phyloP scores from a whole-genome alignment of 495 filamentous ascomycete genomes.

The Tuber umbilicatum region DNA sequence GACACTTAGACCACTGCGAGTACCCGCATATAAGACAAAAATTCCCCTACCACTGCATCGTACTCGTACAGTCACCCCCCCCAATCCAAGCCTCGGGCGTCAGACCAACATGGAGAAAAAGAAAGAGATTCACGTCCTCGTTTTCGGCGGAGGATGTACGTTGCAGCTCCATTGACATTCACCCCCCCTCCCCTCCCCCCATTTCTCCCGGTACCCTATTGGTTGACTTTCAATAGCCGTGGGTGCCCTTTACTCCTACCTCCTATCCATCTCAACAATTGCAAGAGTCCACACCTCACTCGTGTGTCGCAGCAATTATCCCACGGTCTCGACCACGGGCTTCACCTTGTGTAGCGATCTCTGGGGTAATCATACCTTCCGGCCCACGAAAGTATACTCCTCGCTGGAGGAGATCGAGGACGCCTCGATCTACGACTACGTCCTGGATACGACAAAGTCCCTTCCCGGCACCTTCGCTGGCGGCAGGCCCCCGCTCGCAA shows the following conservation, averaged over 20 bases:
- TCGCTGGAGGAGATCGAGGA: constrained; percentile 7
- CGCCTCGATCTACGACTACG: constrained; percentile 50
- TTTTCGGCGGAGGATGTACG: constrained; percentile 24
- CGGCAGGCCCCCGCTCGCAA: constrained; percentile 46
- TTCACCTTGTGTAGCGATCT: constrained; percentile 19
- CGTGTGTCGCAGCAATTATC: constrained; percentile 26
- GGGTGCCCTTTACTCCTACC: constrained; percentile 32
- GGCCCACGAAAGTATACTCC: constrained; percentile 17
- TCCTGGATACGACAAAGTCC: constrained; percentile 56
- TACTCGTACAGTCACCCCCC: background rate
- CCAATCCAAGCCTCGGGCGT: background rate
- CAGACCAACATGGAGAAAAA: background rate
- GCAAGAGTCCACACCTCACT: constrained; percentile 26
- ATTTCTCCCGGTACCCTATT: background rate
- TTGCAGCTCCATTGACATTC: background rate
- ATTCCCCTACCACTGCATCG: background rate
- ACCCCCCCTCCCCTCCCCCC: background rate
- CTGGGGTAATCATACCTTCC: constrained; percentile 24
- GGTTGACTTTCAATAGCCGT: constrained; percentile 16
- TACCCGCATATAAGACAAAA: background rate
- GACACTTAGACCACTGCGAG: background rate
- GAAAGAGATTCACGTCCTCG: constrained; percentile 18
- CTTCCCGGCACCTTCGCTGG: constrained; percentile 48
- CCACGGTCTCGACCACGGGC: constrained; percentile 16
- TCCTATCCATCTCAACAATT: constrained; percentile 21